A percentile compares a stretch with the other conserved stretches of the same genome.
Conservation (phyloP, 192 early-diverging fungal species). For the Lobosporangium transversale region DNA sequence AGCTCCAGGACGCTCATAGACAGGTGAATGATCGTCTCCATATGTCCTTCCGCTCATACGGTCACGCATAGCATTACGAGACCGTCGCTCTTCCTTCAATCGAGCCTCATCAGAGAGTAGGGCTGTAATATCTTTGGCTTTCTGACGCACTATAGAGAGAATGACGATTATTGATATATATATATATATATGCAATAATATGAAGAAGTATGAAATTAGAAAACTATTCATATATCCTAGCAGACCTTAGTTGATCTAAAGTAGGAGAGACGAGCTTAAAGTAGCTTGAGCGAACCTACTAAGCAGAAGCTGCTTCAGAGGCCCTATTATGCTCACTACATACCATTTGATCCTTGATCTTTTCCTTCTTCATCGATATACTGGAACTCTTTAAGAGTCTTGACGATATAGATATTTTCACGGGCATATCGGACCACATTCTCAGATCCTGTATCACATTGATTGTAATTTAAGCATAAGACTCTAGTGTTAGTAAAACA, state of each 20-base stretch:
- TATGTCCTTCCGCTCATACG: conserved; percentile 63
- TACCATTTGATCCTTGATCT: conserved; percentile 93
- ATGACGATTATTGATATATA: too few relatives aligned
- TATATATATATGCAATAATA: too few relatives aligned
- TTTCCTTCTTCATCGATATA: conserved; percentile 91
- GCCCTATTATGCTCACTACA: too few relatives aligned
- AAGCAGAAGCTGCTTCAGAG: too few relatives aligned
- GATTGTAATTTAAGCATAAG: too few relatives aligned
- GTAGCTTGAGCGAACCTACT: too few relatives aligned
- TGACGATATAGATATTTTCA: conserved; percentile 92
- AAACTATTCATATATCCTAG: too few relatives aligned
- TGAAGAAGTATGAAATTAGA: too few relatives aligned
- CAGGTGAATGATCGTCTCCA: conserved; percentile 33
- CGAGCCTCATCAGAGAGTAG: conserved; percentile 82
- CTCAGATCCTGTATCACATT: conserved; percentile 77
- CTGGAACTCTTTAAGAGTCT: conserved; percentile 97
- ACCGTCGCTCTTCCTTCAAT: conserved; percentile 79
- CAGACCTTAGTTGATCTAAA: too few relatives aligned
- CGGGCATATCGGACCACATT: conserved; percentile 86
- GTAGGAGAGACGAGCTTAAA: too few relatives aligned
- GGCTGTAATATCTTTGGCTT: conserved; percentile 89
- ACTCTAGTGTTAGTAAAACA: not conserved
- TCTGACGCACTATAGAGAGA: conserved; percentile 84
- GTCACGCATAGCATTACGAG: conserved; percentile 69
- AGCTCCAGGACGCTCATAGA: conserved; percentile 56